A percentile compares a stretch with the other conserved stretches of the same genome.
phyloP scores from a whole-genome alignment of 352 stramenopile species.

The Stephanocyclus meneghinianus region DNA sequence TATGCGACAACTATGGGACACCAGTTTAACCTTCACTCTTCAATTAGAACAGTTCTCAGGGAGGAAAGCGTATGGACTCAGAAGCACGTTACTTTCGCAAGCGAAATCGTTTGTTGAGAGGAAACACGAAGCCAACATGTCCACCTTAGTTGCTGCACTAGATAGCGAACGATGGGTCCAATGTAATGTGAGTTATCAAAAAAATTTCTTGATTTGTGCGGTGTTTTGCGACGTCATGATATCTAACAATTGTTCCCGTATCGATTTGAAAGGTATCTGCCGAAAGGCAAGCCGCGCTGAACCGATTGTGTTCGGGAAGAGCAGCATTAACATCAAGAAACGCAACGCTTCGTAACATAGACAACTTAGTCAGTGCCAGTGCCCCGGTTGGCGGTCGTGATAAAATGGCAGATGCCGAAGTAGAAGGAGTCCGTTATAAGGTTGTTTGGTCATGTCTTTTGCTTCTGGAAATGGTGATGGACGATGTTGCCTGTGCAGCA shows the following conservation, averaged over 20 bases:
- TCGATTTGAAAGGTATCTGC: conserved; percentile 84
- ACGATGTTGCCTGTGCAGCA: conserved; percentile 90
- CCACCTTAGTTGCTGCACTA: conserved; percentile 90
- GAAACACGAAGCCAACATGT: conserved; percentile 90
- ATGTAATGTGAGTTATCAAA: conserved; percentile 69
- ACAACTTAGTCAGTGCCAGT: conserved; percentile 14
- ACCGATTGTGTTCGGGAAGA: conserved; percentile 89
- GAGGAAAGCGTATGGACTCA: conserved; percentile 90
- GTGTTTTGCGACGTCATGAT: not conserved
- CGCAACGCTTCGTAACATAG: conserved; percentile 38
- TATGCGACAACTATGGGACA: conserved; percentile 92
- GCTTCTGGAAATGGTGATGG: conserved; percentile 94
- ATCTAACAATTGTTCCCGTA: conserved; percentile 1
- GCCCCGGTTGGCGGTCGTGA: conserved; percentile 26
- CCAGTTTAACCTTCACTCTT: conserved; percentile 90
- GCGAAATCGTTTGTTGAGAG: conserved; percentile 92
- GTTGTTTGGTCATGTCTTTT: conserved; percentile 94
- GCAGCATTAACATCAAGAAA: conserved; percentile 83
- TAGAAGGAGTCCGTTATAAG: conserved; percentile 91
- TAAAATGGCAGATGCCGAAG: conserved; percentile 82
- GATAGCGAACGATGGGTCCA: conserved; percentile 94
- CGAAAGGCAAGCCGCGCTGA: conserved; percentile 88
- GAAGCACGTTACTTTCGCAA: conserved; percentile 90
- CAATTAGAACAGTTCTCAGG: conserved; percentile 87
- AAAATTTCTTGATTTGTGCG: not conserved